Conservation (phyloP, 176 grass and related monocot genomes). For the Chloris gayana region DNA sequence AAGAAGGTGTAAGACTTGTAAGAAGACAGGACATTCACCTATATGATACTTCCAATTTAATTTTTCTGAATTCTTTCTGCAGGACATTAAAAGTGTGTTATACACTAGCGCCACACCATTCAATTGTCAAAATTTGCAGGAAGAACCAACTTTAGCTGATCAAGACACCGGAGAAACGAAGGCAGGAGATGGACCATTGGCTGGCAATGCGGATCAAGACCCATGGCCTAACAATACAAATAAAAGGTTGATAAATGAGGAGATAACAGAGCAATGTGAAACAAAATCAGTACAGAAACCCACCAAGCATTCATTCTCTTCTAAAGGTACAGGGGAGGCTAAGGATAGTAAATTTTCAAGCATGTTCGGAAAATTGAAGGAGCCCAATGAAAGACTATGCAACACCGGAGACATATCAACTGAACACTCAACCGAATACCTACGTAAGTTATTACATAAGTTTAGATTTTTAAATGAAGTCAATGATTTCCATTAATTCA, state of each 20-base stretch:
- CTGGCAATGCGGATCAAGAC: not conserved
- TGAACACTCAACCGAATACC: no score
- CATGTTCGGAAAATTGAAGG: no score
- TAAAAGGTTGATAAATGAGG: no score
- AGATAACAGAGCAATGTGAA: no score
- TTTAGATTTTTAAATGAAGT: no score
- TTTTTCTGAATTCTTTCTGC: not conserved
- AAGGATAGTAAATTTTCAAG: no score
- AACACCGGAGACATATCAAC: no score
- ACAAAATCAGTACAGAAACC: not conserved
- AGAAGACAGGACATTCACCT: not conserved
- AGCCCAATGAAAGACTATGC: no score
- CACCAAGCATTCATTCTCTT: not conserved
- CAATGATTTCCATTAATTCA: no score
- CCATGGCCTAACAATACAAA: not conserved
- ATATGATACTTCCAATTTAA: not conserved
- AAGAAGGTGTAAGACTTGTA: not conserved
- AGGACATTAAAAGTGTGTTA: not conserved
- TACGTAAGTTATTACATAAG: no score
- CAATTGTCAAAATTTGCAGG: not conserved
- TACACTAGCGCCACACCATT: not conserved
- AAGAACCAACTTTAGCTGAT: not conserved
- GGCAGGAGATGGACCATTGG: not conserved
- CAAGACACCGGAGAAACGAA: not conserved
- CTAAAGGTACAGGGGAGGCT: not conserved